Evolutionary conservation across 1,139 yeast species (phyloP), one percentile per base, ranked within the genome.

Genomic region (Protomyces inundatus): DNA sequence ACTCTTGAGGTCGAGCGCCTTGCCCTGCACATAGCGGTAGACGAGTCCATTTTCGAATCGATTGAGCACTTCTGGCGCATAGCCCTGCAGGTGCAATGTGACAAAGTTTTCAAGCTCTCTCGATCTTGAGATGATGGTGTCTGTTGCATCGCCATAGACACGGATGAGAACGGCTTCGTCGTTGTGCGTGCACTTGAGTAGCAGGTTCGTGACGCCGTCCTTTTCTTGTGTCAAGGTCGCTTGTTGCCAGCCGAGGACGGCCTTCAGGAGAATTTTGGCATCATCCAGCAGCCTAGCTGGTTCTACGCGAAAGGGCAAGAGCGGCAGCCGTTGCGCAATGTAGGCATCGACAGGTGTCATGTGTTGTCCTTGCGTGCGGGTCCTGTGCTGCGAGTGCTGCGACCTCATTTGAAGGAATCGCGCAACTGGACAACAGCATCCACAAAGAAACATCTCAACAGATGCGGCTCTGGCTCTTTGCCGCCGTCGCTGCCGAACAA

Each of bases 61-160:
- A 3, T 89, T 86, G 71, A 81, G 82, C 36, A 88, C 81, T 1
- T 85, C 80, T 0, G 95, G 90, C 0, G 95, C 95, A 68, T 88
- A 79, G 6, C 79, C 77, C 51, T 84, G 77, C 1, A 86, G 79
- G 70, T 85, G 81, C 61, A 88, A 77, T 57, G 84, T 82, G 64
- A 84, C 74, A 72, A 87, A 93, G 68, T 87, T 85, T 39, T 86
- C 85, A 72, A 84, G 86, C 72, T 88, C 95, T 40, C 91, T 77
- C 70, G 86, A 87, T 68, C 95, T 78, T 73, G 87, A 90, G 53
- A 88, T 88, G 65, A 88, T 86, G 48, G 85, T 76, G 66, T 81
- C 82, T 0, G 95, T 88, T 16, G 91, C 91, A 65, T 83, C 82
- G 7, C 95, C 95, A 69, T 87, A 88, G 0, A 88, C 86, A 65